Evolutionary conservation across 192 early-diverging fungal genomes (phyloP).

Genomic region (Podila horticola): DNA sequence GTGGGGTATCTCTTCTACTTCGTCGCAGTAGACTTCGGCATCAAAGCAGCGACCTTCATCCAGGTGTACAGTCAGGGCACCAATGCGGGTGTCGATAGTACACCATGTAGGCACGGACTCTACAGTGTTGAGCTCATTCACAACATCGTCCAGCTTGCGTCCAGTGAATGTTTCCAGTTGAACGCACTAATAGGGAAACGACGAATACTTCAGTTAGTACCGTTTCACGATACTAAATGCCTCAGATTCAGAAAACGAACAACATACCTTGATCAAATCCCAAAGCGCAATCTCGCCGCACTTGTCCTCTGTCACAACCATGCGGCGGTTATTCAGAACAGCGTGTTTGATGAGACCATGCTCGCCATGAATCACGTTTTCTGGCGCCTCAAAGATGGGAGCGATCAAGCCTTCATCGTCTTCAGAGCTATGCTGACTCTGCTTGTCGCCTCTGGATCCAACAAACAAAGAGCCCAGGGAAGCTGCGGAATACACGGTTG

Average conservation of each 20-base stretch:
- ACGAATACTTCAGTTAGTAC: background rate
- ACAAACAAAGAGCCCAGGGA: slow-evolving; percentile 45
- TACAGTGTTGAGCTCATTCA: slow-evolving; percentile 64
- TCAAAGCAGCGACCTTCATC: slow-evolving; percentile 85
- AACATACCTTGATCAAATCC: slow-evolving; percentile 84
- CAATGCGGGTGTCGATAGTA: slow-evolving; percentile 89
- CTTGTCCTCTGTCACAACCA: slow-evolving; percentile 87
- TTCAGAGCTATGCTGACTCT: slow-evolving; percentile 48
- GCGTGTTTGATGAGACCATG: slow-evolving; percentile 72
- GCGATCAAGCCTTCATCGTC: slow-evolving; percentile 45
- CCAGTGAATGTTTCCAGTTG: slow-evolving; percentile 68
- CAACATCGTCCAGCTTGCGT: slow-evolving; percentile 63
- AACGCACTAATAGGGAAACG: slow-evolving; percentile 52
- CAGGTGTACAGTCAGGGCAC: slow-evolving; percentile 88
- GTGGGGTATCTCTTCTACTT: slow-evolving; percentile 64
- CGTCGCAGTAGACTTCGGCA: slow-evolving; percentile 91
- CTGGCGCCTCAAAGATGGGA: slow-evolving; percentile 41
- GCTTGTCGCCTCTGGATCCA: slow-evolving; percentile 23
- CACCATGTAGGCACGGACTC: slow-evolving; percentile 95
- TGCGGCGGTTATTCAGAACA: slow-evolving; percentile 86
- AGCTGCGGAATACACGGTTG: slow-evolving; percentile 53
- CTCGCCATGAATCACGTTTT: slow-evolving; percentile 58
- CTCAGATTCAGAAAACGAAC: too few relatives aligned
- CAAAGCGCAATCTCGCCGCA: slow-evolving; percentile 84
- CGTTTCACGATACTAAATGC: background rate